phyloP scores from a whole-genome alignment of 768 basidiomycete genomes.

The Trametes meyenii region DNA sequence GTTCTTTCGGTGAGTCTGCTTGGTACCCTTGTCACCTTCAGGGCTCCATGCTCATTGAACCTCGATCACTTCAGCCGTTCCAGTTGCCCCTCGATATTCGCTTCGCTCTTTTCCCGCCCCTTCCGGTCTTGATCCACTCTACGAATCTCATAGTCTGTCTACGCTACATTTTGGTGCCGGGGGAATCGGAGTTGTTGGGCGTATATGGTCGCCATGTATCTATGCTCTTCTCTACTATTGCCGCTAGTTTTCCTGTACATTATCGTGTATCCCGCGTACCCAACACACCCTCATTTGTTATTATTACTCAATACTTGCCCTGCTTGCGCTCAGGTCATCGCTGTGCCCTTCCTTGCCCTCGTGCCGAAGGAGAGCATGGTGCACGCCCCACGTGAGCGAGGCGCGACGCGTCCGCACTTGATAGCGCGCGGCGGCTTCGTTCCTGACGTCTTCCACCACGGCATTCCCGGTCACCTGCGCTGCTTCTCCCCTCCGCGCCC shows the following conservation, averaged over 20 bases:
- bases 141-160: neutral
- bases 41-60: neutral
- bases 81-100: neutral
- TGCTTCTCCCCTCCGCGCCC: neutral
- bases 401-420: slow-evolving; percentile 16
- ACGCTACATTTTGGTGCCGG: neutral
- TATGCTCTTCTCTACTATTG: slow-evolving; percentile 8
- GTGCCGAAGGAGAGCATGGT: slow-evolving; percentile 1
- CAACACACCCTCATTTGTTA: too few relatives aligned
- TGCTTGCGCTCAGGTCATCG: neutral
- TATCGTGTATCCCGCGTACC: neutral
- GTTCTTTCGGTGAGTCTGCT: neutral
- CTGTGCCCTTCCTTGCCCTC: neutral
- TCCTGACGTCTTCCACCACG: slow-evolving; percentile 7
- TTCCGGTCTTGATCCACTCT: neutral
- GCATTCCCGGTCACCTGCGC: slow-evolving; percentile 19
- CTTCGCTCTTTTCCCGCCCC: neutral
- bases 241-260: neutral
- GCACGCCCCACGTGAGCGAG: slow-evolving; percentile 9
- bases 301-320: neutral
- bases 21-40: neutral
- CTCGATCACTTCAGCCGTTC: neutral
- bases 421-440: slow-evolving; percentile 1
- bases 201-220: slow-evolving; percentile 4
- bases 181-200: neutral